Evolutionary conservation across 2,329 filamentous ascomycete genomes (phyloP).

Genomic region (Aphanoascus verrucosus): DNA sequence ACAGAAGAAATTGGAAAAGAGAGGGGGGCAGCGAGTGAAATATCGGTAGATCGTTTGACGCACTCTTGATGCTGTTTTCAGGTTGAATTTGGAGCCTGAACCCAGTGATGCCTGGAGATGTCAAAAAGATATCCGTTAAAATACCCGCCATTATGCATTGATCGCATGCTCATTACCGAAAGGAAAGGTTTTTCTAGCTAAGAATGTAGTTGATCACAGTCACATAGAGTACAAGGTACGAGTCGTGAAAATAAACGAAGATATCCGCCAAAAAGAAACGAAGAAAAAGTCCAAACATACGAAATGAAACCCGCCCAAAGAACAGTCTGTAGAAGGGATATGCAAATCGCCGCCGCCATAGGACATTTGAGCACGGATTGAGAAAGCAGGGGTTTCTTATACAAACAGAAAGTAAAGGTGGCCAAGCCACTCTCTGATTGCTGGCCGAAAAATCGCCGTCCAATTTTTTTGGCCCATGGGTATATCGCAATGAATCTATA

Average conservation of each 20-base stretch:
- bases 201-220: neutral
- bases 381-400: neutral
- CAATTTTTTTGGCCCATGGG: neutral
- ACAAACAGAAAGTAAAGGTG: neutral
- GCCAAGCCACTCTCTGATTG: neutral
- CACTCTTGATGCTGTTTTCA: too few species aligned
- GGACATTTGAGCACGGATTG: neutral
- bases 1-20: constrained; percentile 45
- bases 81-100: neutral
- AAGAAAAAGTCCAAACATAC: neutral
- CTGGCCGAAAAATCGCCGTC: neutral
- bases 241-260: neutral
- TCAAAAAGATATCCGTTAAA: too few species aligned
- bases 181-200: too few species aligned
- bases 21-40: constrained; percentile 36
- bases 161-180: too few species aligned
- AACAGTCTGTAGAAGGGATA: neutral
- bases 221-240: neutral
- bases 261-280: neutral
- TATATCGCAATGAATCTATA: neutral
- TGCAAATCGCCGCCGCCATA: neutral
- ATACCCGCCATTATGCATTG: too few species aligned
- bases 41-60: constrained; percentile 33
- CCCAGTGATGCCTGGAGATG: too few species aligned
- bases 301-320: neutral